Evolutionary conservation across 1,284 basidiomycete species (phyloP), one percentile per base, ranked within the genome.

Genomic region (Rhodotorula sp.): DNA sequence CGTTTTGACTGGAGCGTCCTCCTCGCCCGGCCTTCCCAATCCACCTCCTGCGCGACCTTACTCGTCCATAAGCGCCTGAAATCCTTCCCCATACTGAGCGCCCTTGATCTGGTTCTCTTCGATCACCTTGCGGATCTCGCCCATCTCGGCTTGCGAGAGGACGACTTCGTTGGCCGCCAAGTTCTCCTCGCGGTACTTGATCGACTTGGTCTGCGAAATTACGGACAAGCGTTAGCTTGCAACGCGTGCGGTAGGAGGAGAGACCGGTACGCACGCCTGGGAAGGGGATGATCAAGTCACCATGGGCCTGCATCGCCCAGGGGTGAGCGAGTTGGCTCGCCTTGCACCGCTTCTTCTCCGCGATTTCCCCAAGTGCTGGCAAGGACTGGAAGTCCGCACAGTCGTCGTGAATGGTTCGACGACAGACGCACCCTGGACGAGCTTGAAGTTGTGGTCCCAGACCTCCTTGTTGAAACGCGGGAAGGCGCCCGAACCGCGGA

Each of bases 241-340:
- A 76, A 28, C 6, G 4, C 15, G 5, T 4, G 53, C 9, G 9
- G 46, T 15, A 15, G 4, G 1, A 11, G 15, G 22, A 54, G 22
- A 15, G 47, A 34, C 1, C 5, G 51, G 54, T 34, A 51, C 69
- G 67, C 26, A 73, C 72, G 1, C 74, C 74, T 0, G 74, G 74
- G 20, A 75, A 73, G 2, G 74, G 82, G 60, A 84, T 80, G 68
- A 87, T 80, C 64, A 85, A 63, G 15, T 80, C 78, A 2, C 84
- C 85, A 78, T 85, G 84, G 20, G 82, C 84, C 28, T 64, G 62
- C 52, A 86, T 80, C 26, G 87, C 73, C 87, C 87, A 89, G 0
- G 87, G 86, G 16, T 88, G 80, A 0, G 82, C 79, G 13, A 87
- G 80, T 75, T 88, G 87, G 1, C 84, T 83, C 0, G 86, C 69